A percentile compares a stretch with the other conserved stretches of the same genome.
These are phyloP conservation scores for Anaeramoeba ignava DNA, from an alignment of 78 protist genomes.

Conservation along the genomic window DNA sequence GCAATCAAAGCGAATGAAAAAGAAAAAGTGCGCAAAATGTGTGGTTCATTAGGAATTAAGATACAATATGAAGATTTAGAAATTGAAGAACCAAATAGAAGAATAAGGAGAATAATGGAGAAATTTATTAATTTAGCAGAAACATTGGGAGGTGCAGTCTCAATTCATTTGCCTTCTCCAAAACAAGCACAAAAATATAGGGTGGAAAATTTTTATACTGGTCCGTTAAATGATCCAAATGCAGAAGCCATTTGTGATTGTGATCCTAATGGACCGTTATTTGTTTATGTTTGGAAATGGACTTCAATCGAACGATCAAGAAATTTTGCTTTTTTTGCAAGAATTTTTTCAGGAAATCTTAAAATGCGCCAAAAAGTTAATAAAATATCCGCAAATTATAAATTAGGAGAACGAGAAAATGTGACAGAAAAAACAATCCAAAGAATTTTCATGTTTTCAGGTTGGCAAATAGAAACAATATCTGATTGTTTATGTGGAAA, in stretches of 20 bases:
- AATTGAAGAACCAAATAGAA: constrained; percentile 56
- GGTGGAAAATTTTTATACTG: constrained; percentile 76
- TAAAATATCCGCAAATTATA: constrained; percentile 45
- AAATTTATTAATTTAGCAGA: constrained; percentile 89
- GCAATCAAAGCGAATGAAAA: constrained; percentile 65
- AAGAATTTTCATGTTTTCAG: neutral
- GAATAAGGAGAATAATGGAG: constrained; percentile 88
- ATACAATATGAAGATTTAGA: constrained; percentile 68
- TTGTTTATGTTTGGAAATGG: constrained; percentile 52
- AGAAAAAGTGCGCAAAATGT: constrained; percentile 62
- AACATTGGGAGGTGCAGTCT: constrained; percentile 73
- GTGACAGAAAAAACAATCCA: neutral
- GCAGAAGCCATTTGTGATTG: neutral
- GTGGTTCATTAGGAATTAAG: constrained; percentile 51
- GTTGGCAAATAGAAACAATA: neutral
- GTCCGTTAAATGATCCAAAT: constrained; percentile 64
- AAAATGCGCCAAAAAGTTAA: constrained; percentile 32
- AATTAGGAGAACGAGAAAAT: neutral
- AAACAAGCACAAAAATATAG: constrained; percentile 90
- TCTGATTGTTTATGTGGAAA: neutral
- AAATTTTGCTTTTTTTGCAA: constrained; percentile 58
- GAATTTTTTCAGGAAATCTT: constrained; percentile 67
- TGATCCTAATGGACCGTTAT: constrained; percentile 4
- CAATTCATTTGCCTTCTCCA: constrained; percentile 93
- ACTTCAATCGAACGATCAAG: constrained; percentile 21